Base-by-base conservation (phyloP, 2,329 filamentous ascomycete species). In the Penicillium thymicola region DNA sequence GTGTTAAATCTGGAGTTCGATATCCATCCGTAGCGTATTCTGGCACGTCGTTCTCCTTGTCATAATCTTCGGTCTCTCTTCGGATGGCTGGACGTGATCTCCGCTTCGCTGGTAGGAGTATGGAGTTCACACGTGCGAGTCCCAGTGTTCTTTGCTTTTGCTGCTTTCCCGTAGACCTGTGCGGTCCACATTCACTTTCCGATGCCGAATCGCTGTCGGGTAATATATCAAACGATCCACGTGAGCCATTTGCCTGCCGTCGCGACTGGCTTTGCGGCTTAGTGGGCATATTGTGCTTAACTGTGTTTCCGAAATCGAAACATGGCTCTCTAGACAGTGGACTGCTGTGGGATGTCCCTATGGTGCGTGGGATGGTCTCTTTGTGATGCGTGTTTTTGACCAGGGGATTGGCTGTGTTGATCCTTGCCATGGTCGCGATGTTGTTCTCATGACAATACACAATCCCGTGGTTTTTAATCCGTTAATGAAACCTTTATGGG, bases 11-110 rank as follows among this genome's bases (percentile, higher is more conserved):
- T 21, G 51, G 40, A n/a, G 58, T 44, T 34, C 51, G 45, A 25
- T 54, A 40, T 44, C 51, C 45, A 23, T 66, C 62, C 4, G 55
- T 55, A 8, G 50, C 36, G 7, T 67, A 60, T 46, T 71, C 71
- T 14, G 64, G 56, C 5, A 67, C 60, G n/a, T 72, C 70, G 38
- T 72, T 70, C 36, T 75, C 71, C 58, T 73, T 72, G 40, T 69
- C 67, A 44, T 72, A 73, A 45, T 72, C 68, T 7, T 62, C 63
- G 51, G 68, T 66, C 53, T 65, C 60, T 58, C 70, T 72, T 14
- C 40, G 49, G 44, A 62, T 55, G 14, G 57, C 61, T 18, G 61
- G 62, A 42, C 64, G 61, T 36, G 65, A 63, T 21, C 59, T 63
- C 28, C 64, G 65, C 18, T 65, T 59, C 27, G 69, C 48, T 2